Base-by-base conservation (phyloP, 768 basidiomycete species). In the Postia placenta region DNA sequence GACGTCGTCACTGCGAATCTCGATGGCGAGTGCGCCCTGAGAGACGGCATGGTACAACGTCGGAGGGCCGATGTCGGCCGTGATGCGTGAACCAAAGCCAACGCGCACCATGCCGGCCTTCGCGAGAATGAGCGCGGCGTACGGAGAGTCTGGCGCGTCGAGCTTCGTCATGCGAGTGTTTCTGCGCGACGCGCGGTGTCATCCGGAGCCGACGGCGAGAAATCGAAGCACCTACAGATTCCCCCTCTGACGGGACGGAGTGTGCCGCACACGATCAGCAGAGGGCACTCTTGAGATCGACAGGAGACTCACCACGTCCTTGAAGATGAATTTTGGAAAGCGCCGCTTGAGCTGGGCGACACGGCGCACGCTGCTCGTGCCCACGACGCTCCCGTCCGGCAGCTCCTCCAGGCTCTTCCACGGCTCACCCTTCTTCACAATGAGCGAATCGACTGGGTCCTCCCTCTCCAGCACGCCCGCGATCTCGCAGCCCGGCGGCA, bases 81-180 rank as follows among this genome's bases (percentile, higher is more conserved):
- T 88, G 54, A 91, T 80, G 45, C 95, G 87, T 61, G 81, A 68
- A 11, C 74, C 76, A 74, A 80, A 76, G 33, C 82, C 85, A 19
- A 91, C 69, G 27, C 96, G 89, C 11, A 90, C 74, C 36, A 99
- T 76, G 6, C 96, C 96, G 1, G 96, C 90, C 61, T 87, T 87
- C 17, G 96, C 96, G 49, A 99, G 89, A 64, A 98, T 83, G 47
- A 98, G 72, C 7, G 92, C 95, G 42, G 86, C 75, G 66, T 85
- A 98, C 15, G 81, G 83, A 23, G 87, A 82, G 45, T 81, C 74
- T 5, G 82, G 76, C 5, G 81, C 86, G 66, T 99, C 95, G 40
- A 99, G 79, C 69, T 99, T 99, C 24, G 78, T 74, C 26, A 98
- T 68, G 33, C 96, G 89, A 15, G 95, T 97, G 58, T 93, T 89